These are phyloP conservation scores for Penicillium taxi DNA, from an alignment of 495 filamentous ascomycete species.

Conservation along the genomic window DNA sequence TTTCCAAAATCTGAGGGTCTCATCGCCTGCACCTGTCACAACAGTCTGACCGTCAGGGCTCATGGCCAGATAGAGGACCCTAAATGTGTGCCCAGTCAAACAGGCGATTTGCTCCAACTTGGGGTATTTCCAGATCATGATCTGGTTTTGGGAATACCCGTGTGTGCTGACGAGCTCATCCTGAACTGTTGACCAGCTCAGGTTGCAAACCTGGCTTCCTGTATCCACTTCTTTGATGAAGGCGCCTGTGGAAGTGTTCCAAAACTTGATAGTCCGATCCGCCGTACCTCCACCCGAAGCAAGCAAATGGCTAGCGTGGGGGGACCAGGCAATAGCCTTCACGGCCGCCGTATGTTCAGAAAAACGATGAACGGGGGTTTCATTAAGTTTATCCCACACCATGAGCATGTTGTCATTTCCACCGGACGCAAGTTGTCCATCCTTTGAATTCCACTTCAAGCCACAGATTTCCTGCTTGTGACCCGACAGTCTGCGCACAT, in stretches of 20 bases:
- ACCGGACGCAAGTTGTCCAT: slow-evolving; percentile 89
- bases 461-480: slow-evolving; percentile 99
- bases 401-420: slow-evolving; percentile 98
- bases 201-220: slow-evolving; percentile 92
- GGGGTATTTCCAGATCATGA: slow-evolving; percentile 98
- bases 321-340: slow-evolving; percentile 98
- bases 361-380: slow-evolving; percentile 84
- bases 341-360: slow-evolving; percentile 90
- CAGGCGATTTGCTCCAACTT: slow-evolving; percentile 94
- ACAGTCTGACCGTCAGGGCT: slow-evolving; percentile 89
- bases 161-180: slow-evolving; percentile 97
- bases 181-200: slow-evolving; percentile 90
- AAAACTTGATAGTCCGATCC: slow-evolving; percentile 93
- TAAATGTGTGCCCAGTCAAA: slow-evolving; percentile 90
- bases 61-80: slow-evolving; percentile 94
- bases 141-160: slow-evolving; percentile 96
- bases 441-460: slow-evolving; percentile 93
- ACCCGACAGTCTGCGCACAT: slow-evolving; percentile 67
- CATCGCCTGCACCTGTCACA: slow-evolving; percentile 93
- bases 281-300: slow-evolving; percentile 96
- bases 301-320: slow-evolving; percentile 84
- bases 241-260: slow-evolving; percentile 78
- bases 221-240: slow-evolving; percentile 84
- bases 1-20: slow-evolving; percentile 95
- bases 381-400: slow-evolving; percentile 91